Conservation (phyloP, 495 filamentous ascomycete species). For the Penicillium antarcticum region DNA sequence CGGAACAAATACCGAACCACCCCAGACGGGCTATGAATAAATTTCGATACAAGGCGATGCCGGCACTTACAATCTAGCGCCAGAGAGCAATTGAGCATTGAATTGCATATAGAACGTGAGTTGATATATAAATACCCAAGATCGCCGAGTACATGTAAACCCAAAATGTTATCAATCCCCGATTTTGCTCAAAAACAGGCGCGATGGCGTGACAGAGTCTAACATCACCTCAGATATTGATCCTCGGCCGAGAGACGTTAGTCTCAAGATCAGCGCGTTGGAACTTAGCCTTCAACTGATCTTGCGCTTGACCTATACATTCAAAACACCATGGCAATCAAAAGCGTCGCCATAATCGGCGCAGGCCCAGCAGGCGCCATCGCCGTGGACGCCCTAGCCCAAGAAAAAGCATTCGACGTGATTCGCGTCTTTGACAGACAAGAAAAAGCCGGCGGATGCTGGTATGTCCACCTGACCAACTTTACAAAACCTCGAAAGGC, state of each 20-base stretch:
- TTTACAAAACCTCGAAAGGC: too few relatives aligned
- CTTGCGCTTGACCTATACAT: not conserved
- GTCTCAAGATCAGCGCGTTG: not conserved
- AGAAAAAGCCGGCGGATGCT: slow-evolving; percentile 55
- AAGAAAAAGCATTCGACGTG: slow-evolving; percentile 52
- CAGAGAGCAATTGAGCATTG: too few relatives aligned
- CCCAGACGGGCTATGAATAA: not conserved
- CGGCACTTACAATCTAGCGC: not conserved
- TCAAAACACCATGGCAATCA: slow-evolving; percentile 25
- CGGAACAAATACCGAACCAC: not conserved
- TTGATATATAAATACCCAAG: not conserved
- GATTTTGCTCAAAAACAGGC: slow-evolving; percentile 16
- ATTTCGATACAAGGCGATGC: not conserved
- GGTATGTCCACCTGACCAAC: slow-evolving; percentile 32
- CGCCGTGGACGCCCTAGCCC: slow-evolving; percentile 52
- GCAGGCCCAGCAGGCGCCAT: slow-evolving; percentile 58
- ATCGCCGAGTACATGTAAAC: not conserved
- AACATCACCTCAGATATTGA: slow-evolving; percentile 6
- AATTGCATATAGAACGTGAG: not conserved
- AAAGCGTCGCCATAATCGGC: slow-evolving; percentile 57
- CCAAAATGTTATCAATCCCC: not conserved
- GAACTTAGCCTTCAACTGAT: not conserved
- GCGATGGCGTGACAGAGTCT: slow-evolving; percentile 23
- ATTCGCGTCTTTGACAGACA: slow-evolving; percentile 60
- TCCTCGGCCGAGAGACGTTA: slow-evolving; percentile 19